Evolutionary conservation across 2,329 filamentous ascomycete genomes (phyloP).

Genomic region (Verticillium zaregamsianum): DNA sequence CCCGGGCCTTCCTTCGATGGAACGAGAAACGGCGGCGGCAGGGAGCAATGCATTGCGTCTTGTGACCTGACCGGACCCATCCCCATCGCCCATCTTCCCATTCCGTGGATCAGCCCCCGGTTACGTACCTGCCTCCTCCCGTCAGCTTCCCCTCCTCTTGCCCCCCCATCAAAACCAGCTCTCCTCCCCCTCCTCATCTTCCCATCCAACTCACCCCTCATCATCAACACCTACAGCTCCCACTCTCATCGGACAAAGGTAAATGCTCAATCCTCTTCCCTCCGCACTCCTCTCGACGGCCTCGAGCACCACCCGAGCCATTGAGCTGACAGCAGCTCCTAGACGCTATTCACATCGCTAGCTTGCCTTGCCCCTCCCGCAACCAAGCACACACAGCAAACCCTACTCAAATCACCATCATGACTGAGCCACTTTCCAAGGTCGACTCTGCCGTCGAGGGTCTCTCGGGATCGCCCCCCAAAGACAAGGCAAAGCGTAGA

Average conservation of each 20-base stretch:
- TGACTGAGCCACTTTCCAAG: slow-evolving; percentile 67
- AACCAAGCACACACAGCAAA: slow-evolving; percentile 3
- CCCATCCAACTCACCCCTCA: slow-evolving; percentile 10
- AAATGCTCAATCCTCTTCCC: neutral
- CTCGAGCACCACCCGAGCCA: neutral
- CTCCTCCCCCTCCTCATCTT: neutral
- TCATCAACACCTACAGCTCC: slow-evolving; percentile 16
- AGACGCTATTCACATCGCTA: neutral
- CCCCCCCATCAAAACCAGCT: neutral
- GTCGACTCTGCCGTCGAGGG: slow-evolving; percentile 89
- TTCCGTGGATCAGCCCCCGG: neutral
- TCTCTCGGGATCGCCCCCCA: slow-evolving; percentile 62
- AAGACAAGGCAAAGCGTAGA: slow-evolving; percentile 65
- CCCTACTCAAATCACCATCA: slow-evolving; percentile 17
- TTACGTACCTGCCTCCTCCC: neutral
- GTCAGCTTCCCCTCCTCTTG: neutral
- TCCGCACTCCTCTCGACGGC: neutral
- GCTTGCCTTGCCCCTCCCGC: neutral
- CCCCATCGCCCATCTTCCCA: neutral
- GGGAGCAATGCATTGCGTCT: neutral
- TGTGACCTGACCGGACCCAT: neutral
- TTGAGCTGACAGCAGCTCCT: neutral
- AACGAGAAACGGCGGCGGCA: neutral
- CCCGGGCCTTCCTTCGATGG: neutral
- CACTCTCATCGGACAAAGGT: slow-evolving; percentile 9